Conservation (phyloP, 2,329 filamentous ascomycete genomes). For the Orbilia ellipsospora region DNA sequence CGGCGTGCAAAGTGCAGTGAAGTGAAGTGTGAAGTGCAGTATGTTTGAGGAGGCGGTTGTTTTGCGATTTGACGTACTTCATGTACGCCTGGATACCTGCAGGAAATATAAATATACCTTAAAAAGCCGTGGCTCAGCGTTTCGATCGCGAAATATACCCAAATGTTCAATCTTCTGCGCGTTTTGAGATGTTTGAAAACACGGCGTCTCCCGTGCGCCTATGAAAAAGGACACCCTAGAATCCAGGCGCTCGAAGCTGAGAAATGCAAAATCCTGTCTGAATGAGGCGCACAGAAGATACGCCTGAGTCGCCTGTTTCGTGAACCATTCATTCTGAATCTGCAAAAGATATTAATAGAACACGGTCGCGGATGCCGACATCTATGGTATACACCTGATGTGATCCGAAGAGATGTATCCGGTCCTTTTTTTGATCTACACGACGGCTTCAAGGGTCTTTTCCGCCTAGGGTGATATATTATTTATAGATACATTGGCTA, state of each 20-base stretch:
- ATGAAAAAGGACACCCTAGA: background rate
- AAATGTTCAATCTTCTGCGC: background rate
- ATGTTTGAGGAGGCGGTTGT: slow-evolving; percentile 37
- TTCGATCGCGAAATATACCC: slow-evolving; percentile 24
- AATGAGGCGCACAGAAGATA: slow-evolving; percentile 18
- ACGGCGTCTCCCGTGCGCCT: slow-evolving; percentile 30
- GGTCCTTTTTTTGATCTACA: too few species aligned
- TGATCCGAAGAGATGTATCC: too few species aligned
- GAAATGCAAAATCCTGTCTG: slow-evolving; percentile 26
- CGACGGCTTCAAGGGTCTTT: too few species aligned
- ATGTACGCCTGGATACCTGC: background rate
- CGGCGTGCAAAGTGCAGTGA: background rate
- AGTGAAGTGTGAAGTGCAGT: slow-evolving; percentile 20
- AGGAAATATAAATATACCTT: background rate
- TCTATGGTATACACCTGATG: background rate
- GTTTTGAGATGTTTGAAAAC: background rate
- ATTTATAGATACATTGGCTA: slow-evolving; percentile 18
- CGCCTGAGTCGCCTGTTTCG: slow-evolving; percentile 32
- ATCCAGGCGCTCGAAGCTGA: background rate
- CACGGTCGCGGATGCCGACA: background rate
- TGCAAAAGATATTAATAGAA: slow-evolving; percentile 35
- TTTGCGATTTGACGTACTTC: slow-evolving; percentile 6
- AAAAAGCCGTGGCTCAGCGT: background rate
- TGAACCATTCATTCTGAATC: slow-evolving; percentile 12
- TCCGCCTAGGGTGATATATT: background rate